Evolutionary conservation across 768 basidiomycete genomes (phyloP).

Genomic region (Tylopilus intermedius): DNA sequence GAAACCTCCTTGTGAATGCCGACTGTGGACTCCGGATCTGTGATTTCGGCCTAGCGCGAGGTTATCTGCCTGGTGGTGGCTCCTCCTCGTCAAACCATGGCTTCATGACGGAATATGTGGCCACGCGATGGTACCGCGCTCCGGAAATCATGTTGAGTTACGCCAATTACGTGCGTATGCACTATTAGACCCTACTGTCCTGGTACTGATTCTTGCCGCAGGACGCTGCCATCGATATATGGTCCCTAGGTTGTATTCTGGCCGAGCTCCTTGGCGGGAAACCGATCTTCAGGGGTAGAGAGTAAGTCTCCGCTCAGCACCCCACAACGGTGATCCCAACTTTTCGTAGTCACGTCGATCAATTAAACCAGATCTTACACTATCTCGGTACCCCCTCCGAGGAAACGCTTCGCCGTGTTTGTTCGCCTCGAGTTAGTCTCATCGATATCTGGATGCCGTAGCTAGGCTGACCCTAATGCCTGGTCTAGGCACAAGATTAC

Average conservation of each 20-base stretch:
- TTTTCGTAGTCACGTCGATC: constrained; percentile 82
- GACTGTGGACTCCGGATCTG: constrained; percentile 99
- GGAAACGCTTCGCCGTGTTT: constrained; percentile 91
- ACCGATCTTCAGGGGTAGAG: constrained; percentile 95
- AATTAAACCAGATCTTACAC: constrained; percentile 96
- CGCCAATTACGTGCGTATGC: constrained; percentile 80
- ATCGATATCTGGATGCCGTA: not conserved
- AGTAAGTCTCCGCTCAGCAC: constrained; percentile 48
- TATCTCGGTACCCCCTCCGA: constrained; percentile 98
- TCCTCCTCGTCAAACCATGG: constrained; percentile 76
- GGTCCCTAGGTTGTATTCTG: constrained; percentile 94
- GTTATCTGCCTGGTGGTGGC: constrained; percentile 84
- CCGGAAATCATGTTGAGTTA: constrained; percentile 99
- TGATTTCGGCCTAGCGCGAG: constrained; percentile 95
- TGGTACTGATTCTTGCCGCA: constrained; percentile 28
- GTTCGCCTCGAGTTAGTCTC: constrained; percentile 77
- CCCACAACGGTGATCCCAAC: not conserved
- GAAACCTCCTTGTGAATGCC: constrained; percentile 93
- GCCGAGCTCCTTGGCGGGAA: constrained; percentile 93
- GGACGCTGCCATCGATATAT: constrained; percentile 90
- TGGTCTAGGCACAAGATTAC: constrained; percentile 84
- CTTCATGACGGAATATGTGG: constrained; percentile 99
- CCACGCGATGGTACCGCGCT: constrained; percentile 96
- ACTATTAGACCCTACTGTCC: not conserved
- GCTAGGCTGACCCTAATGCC: constrained; percentile 1